phyloP scores from a whole-genome alignment of 108 stramenopile species.

The Cylindrotheca fusiformis region DNA sequence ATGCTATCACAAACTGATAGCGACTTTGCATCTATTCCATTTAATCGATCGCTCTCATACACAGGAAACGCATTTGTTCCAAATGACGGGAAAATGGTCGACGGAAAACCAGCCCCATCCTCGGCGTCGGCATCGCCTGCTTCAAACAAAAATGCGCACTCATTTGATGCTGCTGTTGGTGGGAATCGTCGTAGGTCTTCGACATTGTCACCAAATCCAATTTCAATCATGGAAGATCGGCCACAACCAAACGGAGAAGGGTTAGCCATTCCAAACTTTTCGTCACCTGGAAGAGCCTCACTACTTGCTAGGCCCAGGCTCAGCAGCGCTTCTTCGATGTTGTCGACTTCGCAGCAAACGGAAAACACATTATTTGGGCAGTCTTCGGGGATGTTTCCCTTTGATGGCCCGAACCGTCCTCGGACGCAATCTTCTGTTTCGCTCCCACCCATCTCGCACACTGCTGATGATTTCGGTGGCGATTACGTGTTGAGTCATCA shows the following conservation, averaged over 20 bases:
- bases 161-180: constrained; percentile 27
- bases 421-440: constrained; percentile 35
- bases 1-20: constrained; percentile 11
- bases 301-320: not conserved
- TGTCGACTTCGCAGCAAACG: constrained; percentile 6
- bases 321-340: constrained; percentile 20
- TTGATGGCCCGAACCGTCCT: constrained; percentile 26
- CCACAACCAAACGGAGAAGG: constrained; percentile 17
- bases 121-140: constrained; percentile 22
- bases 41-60: too few species aligned
- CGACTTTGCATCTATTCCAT: constrained; percentile 12
- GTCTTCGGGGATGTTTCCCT: constrained; percentile 33
- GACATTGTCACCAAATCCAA: constrained; percentile 58
- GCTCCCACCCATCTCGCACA: constrained; percentile 26
- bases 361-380: constrained; percentile 13
- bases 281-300: constrained; percentile 5
- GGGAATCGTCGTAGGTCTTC: constrained; percentile 55
- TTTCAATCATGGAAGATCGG: constrained; percentile 29
- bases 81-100: not conserved
- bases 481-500: constrained; percentile 10
- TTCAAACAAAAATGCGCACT: not conserved
- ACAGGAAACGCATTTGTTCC: too few species aligned
- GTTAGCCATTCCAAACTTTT: constrained; percentile 22
- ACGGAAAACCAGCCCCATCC: not conserved
- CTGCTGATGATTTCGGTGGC: constrained; percentile 20